phyloP scores from a whole-genome alignment of 768 basidiomycete genomes.

The Termitomyces sp. region DNA sequence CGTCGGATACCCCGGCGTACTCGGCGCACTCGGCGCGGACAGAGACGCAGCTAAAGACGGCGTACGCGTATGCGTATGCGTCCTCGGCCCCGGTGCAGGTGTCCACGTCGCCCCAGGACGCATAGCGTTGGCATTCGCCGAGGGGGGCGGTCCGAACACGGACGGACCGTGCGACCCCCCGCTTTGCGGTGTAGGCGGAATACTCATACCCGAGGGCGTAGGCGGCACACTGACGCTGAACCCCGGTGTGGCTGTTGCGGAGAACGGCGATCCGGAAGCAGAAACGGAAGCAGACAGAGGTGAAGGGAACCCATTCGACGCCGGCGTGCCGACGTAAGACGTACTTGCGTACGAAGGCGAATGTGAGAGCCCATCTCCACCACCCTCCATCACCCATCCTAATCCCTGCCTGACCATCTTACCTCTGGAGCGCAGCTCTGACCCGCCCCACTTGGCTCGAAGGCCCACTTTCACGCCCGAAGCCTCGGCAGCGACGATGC shows the following conservation, averaged over 20 bases:
- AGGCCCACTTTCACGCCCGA: slow-evolving; percentile 49
- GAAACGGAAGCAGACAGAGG: slow-evolving; percentile 14
- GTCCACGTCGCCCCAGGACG: slow-evolving; percentile 14
- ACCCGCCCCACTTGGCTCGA: slow-evolving; percentile 66
- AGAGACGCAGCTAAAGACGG: not conserved
- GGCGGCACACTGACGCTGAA: not conserved
- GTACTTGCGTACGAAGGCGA: slow-evolving; percentile 30
- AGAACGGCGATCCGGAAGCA: slow-evolving; percentile 14
- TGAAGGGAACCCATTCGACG: slow-evolving; percentile 22
- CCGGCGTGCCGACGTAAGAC: slow-evolving; percentile 29
- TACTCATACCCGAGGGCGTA: slow-evolving; percentile 1
- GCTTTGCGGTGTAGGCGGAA: slow-evolving; percentile 2
- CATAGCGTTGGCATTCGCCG: slow-evolving; percentile 8
- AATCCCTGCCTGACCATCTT: slow-evolving; percentile 52
- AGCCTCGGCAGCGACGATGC: slow-evolving; percentile 62
- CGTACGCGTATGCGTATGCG: not conserved
- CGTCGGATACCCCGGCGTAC: slow-evolving; percentile 28
- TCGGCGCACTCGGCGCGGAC: slow-evolving; percentile 14
- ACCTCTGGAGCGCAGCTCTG: slow-evolving; percentile 55
- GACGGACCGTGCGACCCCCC: not conserved
- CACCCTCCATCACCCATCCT: slow-evolving; percentile 57
- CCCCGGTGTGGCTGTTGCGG: not conserved
- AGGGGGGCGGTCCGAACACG: slow-evolving; percentile 8
- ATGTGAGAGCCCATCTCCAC: not conserved
- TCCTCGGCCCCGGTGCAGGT: slow-evolving; percentile 6